Percentiles rank a stretch among this genome's conserved stretches.
Evolutionary conservation across 192 early-diverging fungal species (phyloP).

Genomic region (Podila horticola): DNA sequence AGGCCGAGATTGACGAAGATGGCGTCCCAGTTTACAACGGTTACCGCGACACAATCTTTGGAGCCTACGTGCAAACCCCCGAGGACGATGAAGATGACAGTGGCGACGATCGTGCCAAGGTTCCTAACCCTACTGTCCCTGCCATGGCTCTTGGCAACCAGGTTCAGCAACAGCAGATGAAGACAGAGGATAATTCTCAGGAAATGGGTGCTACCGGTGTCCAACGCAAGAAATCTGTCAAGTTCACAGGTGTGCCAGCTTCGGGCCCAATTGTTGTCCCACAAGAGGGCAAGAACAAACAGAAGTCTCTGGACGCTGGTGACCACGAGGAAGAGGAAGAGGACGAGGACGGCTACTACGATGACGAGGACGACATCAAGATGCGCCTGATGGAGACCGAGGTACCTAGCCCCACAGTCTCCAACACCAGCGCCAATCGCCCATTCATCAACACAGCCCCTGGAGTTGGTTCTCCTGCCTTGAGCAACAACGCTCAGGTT

Average conservation of each 20-base stretch:
- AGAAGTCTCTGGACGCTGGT: slow-evolving; percentile 3
- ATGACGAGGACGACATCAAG: slow-evolving; percentile 48
- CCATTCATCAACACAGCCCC: slow-evolving; percentile 23
- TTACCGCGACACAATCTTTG: slow-evolving; percentile 52
- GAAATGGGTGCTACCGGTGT: slow-evolving; percentile 7
- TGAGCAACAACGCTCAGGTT: background rate
- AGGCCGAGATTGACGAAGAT: slow-evolving; percentile 46
- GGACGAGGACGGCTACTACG: slow-evolving; percentile 18
- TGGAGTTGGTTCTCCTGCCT: background rate
- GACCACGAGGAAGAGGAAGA: slow-evolving; percentile 19
- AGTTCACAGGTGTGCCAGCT: slow-evolving; percentile 33
- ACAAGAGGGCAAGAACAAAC: background rate
- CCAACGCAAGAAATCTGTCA: slow-evolving; percentile 50
- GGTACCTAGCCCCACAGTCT: slow-evolving; percentile 17
- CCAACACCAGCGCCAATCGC: slow-evolving; percentile 6
- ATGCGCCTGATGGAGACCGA: slow-evolving; percentile 38
- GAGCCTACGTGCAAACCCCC: slow-evolving; percentile 26
- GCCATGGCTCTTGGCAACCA: background rate
- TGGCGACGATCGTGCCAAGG: slow-evolving; percentile 2
- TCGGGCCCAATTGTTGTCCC: slow-evolving; percentile 31
- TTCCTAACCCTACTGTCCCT: slow-evolving; percentile 13
- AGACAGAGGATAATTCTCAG: background rate
- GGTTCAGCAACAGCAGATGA: background rate
- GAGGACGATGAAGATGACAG: slow-evolving; percentile 42
- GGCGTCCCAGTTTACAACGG: slow-evolving; percentile 43